Conservation (phyloP, 805 yeast genomes). For the Phaffomyces thermotolerans region DNA sequence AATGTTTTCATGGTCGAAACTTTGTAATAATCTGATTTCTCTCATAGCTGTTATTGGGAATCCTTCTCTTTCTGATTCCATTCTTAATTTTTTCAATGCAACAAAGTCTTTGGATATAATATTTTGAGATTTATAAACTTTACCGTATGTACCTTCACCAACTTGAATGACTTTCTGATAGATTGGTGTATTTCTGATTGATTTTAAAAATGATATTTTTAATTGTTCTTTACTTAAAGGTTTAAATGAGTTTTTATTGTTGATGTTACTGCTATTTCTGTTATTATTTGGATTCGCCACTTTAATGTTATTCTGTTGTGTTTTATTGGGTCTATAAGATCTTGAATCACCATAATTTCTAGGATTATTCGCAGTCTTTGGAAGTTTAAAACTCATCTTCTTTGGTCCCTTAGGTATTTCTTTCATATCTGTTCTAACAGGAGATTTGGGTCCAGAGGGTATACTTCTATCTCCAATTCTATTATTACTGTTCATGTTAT, state of each 20-base stretch:
- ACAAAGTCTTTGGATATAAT: conserved; percentile 58
- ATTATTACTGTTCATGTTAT: too few relatives aligned
- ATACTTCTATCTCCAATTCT: too few relatives aligned
- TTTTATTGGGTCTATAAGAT: conserved; percentile 3
- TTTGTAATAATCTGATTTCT: conserved; percentile 80
- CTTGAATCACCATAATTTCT: conserved; percentile 3
- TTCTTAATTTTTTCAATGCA: conserved; percentile 79
- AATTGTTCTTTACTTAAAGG: conserved; percentile 1
- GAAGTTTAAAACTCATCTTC: conserved; percentile 15
- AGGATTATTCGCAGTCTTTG: conserved; percentile 6
- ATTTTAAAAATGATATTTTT: conserved; percentile 16
- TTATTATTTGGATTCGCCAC: too few relatives aligned
- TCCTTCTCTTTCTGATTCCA: conserved; percentile 88
- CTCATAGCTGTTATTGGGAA: conserved; percentile 94
- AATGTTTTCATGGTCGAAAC: conserved; percentile 74
- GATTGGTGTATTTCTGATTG: conserved; percentile 21
- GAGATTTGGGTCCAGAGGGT: too few relatives aligned
- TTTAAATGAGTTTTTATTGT: not conserved
- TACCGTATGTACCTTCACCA: conserved; percentile 99
- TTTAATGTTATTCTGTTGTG: not conserved
- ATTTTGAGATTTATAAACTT: conserved; percentile 84
- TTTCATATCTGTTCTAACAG: not conserved
- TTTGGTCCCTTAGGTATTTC: conserved; percentile 15
- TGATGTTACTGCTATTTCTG: not conserved
- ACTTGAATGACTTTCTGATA: conserved; percentile 79